A percentile compares a stretch with the other conserved stretches of the same genome.
Conservation (phyloP, 495 filamentous ascomycete genomes). For the Lophiotrema nucula region DNA sequence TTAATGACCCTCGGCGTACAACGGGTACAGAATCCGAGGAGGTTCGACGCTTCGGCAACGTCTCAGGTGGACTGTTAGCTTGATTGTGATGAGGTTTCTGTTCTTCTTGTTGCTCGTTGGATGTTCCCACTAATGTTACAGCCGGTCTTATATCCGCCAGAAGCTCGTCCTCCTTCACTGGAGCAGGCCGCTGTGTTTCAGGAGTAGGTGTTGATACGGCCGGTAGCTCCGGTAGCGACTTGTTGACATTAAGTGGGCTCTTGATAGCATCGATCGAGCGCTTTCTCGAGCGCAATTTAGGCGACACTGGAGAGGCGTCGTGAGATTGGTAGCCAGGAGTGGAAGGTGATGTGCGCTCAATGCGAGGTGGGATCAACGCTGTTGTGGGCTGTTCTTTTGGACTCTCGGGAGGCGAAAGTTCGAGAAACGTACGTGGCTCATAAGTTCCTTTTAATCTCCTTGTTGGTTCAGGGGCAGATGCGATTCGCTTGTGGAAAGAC, state of each 20-base stretch:
- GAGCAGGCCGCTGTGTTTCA: no score
- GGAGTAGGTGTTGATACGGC: slow-evolving; percentile 5
- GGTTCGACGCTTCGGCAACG: background rate
- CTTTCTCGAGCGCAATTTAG: background rate
- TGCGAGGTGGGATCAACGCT: background rate
- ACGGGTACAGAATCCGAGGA: slow-evolving; percentile 15
- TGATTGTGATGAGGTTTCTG: background rate
- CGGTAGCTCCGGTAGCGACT: slow-evolving; percentile 20
- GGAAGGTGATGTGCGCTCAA: background rate
- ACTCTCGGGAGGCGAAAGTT: background rate
- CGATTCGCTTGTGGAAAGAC: slow-evolving; percentile 27
- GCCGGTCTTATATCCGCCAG: background rate
- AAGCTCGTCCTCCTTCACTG: background rate
- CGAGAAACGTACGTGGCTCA: background rate
- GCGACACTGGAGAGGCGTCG: background rate
- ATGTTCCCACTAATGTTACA: no score
- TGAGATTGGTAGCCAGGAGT: background rate
- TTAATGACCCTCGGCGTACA: slow-evolving; percentile 13
- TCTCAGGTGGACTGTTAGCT: background rate
- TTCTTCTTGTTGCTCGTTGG: no score
- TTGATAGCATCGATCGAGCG: background rate
- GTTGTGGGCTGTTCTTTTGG: background rate
- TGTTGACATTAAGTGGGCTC: slow-evolving; percentile 13
- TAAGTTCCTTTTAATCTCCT: background rate
- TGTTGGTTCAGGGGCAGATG: slow-evolving; percentile 26